These are phyloP conservation scores for Ophiorrhiza pumila DNA, from an alignment of 257 asterid species.

Conservation along the genomic window DNA sequence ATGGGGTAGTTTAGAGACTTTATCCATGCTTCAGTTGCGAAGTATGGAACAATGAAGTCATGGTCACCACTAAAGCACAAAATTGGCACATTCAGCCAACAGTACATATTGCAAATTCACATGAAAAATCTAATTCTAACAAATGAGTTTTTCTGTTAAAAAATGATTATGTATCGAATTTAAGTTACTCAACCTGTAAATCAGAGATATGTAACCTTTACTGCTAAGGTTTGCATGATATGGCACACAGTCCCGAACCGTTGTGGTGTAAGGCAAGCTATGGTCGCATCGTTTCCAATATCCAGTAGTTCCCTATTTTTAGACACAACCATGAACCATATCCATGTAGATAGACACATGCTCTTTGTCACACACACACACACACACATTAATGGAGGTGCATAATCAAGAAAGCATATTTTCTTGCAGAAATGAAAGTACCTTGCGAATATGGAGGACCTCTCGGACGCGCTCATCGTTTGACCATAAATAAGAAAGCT, in stretches of 20 bases:
- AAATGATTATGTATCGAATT: not conserved
- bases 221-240: conserved; percentile 20
- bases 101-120: not conserved
- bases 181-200: conserved; percentile 28
- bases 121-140: not conserved
- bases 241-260: conserved; percentile 5
- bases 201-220: conserved; percentile 31
- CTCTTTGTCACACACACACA: not conserved
- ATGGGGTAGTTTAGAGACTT: conserved; percentile 34
- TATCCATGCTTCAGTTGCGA: conserved; percentile 51
- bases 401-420: no score
- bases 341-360: not conserved
- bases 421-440: not conserved
- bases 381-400: no score
- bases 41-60: conserved; percentile 30
- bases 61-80: conserved; percentile 43
- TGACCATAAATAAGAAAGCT: conserved; percentile 31
- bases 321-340: not conserved
- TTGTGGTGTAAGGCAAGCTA: not conserved
- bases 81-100: not conserved
- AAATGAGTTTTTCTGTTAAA: not conserved
- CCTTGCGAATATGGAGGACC: conserved; percentile 40
- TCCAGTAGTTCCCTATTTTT: conserved; percentile 11
- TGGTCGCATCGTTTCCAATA: conserved; percentile 18
- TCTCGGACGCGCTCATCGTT: conserved; percentile 34